phyloP scores from a whole-genome alignment of 805 yeast genomes.

The Monosporozyma siamensis region DNA sequence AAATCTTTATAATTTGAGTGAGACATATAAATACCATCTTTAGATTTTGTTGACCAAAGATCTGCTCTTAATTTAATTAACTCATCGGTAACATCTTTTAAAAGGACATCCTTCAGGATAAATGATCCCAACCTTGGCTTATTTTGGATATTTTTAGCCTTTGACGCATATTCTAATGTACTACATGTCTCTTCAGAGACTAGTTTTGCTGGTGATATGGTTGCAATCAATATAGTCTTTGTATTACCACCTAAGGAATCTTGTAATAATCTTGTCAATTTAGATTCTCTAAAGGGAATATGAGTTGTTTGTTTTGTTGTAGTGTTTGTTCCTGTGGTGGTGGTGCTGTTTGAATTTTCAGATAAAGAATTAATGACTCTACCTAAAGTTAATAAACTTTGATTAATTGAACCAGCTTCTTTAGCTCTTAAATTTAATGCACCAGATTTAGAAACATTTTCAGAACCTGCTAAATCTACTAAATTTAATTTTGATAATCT shows the following conservation, averaged over 20 bases:
- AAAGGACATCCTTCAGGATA: constrained; percentile 43
- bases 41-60: constrained; percentile 49
- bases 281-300: constrained; percentile 80
- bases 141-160: constrained; percentile 73
- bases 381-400: constrained; percentile 77
- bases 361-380: constrained; percentile 73
- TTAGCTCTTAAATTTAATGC: constrained; percentile 78
- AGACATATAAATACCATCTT: constrained; percentile 59
- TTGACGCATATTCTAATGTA: constrained; percentile 78
- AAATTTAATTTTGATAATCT: constrained; percentile 67
- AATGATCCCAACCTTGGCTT: constrained; percentile 58
- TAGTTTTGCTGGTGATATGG: constrained; percentile 71
- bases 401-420: constrained; percentile 91
- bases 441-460: constrained; percentile 80
- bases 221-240: constrained; percentile 78
- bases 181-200: constrained; percentile 77
- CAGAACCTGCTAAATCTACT: constrained; percentile 94
- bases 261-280: constrained; percentile 62
- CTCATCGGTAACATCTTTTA: constrained; percentile 40
- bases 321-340: background rate
- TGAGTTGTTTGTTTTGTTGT: constrained; percentile 39
- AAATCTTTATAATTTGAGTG: constrained; percentile 47
- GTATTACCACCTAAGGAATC: constrained; percentile 85
- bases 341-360: constrained; percentile 28
- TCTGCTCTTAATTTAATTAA: constrained; percentile 46